Evolutionary conservation across 495 filamentous ascomycete genomes (phyloP).

Genomic region (Penicillium paradoxum): DNA sequence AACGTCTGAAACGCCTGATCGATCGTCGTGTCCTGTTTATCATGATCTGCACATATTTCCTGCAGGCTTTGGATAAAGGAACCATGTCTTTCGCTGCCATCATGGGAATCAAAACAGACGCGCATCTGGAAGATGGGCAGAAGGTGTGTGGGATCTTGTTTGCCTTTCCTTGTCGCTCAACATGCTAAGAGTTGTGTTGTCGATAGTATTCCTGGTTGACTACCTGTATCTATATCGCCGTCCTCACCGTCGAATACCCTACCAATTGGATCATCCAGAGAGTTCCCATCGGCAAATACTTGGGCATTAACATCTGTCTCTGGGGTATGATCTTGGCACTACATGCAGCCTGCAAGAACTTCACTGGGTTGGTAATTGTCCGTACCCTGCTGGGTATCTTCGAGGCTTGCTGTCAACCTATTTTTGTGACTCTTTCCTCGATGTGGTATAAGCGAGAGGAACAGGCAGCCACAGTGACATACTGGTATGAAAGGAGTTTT

Average conservation of each 20-base stretch:
- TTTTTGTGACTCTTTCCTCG: constrained; percentile 53
- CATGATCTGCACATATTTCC: constrained; percentile 54
- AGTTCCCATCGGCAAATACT: constrained; percentile 58
- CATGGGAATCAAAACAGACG: constrained; percentile 59
- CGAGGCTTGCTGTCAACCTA: constrained; percentile 62
- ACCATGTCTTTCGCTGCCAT: constrained; percentile 66
- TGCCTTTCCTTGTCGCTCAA: not conserved
- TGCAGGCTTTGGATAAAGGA: constrained; percentile 70
- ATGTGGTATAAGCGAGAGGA: constrained; percentile 72
- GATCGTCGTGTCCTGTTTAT: constrained; percentile 50
- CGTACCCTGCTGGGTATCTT: constrained; percentile 63
- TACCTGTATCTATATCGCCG: constrained; percentile 51
- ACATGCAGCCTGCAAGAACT: constrained; percentile 55
- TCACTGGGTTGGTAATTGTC: constrained; percentile 50
- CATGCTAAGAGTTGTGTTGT: not conserved
- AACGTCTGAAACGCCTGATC: constrained; percentile 48
- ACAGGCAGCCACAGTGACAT: constrained; percentile 59
- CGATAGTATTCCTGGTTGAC: constrained; percentile 49
- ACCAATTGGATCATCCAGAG: constrained; percentile 55
- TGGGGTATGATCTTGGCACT: constrained; percentile 56
- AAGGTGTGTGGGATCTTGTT: constrained; percentile 21
- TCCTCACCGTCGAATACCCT: constrained; percentile 52
- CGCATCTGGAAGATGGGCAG: constrained; percentile 46
- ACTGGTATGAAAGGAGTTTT: constrained; percentile 46
- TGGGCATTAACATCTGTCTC: constrained; percentile 55